Evolutionary conservation across 768 basidiomycete species (phyloP).

Genomic region (Leccinum incarnatum): DNA sequence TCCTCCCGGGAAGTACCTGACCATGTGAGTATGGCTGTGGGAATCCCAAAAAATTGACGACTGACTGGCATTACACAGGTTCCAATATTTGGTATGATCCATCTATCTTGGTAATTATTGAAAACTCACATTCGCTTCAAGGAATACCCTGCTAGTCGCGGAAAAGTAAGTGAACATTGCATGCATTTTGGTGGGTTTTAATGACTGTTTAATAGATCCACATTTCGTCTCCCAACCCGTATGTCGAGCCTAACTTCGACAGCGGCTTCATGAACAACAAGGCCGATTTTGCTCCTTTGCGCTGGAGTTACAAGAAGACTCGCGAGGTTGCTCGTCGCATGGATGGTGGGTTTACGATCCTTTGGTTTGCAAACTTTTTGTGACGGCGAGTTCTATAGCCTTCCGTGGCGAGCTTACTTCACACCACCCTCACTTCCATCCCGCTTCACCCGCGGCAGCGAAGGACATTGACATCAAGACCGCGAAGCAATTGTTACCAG

Average conservation of each 20-base stretch:
- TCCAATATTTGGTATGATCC: slow-evolving; percentile 54
- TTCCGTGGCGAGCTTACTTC: slow-evolving; percentile 72
- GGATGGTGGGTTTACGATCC: slow-evolving; percentile 45
- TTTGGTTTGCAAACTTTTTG: background rate
- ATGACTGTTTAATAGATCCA: slow-evolving; percentile 48
- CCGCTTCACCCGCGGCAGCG: slow-evolving; percentile 56
- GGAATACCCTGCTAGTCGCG: slow-evolving; percentile 73
- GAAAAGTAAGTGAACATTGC: slow-evolving; percentile 42
- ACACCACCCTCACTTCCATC: slow-evolving; percentile 75
- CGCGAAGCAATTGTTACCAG: slow-evolving; percentile 57
- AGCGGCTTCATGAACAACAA: slow-evolving; percentile 79
- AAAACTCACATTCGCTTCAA: background rate
- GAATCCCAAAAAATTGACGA: slow-evolving; percentile 19
- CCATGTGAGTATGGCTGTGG: slow-evolving; percentile 43
- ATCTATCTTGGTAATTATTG: background rate
- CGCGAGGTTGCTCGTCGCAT: slow-evolving; percentile 69
- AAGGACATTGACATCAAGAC: slow-evolving; percentile 67
- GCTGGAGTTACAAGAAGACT: slow-evolving; percentile 78
- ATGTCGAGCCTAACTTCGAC: slow-evolving; percentile 63
- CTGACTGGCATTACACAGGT: slow-evolving; percentile 23
- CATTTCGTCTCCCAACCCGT: slow-evolving; percentile 57
- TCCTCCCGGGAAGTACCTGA: slow-evolving; percentile 69
- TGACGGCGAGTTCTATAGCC: slow-evolving; percentile 34
- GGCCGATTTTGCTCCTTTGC: slow-evolving; percentile 72
- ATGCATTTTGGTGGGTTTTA: background rate